These are phyloP conservation scores for Leccinum pseudoinsigne DNA, from an alignment of 1,284 basidiomycete genomes.

Conservation along the genomic window DNA sequence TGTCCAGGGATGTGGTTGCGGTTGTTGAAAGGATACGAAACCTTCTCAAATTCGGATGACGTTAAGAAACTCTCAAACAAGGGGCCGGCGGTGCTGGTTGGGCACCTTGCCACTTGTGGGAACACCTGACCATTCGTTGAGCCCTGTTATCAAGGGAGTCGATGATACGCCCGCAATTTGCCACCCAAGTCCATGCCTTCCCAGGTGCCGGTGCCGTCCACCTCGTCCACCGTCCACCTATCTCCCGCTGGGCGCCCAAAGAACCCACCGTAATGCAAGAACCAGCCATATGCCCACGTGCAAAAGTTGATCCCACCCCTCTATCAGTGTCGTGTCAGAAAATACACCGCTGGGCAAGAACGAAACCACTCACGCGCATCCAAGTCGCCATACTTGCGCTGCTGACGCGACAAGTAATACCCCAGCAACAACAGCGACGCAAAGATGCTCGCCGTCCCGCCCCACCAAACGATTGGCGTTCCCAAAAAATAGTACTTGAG, in stretches of 20 bases:
- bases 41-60: conserved; percentile 72
- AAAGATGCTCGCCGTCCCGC: conserved; percentile 68
- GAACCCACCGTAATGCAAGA: conserved; percentile 85
- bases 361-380: conserved; percentile 60
- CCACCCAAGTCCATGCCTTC: no score
- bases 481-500: conserved; percentile 95
- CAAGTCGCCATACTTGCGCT: conserved; percentile 92
- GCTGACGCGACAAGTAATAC: conserved; percentile 80
- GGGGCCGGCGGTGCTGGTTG: no score
- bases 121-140: no score
- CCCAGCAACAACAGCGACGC: conserved; percentile 53
- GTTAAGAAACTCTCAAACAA: conserved; percentile 13
- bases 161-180: no score
- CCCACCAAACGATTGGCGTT: conserved; percentile 94
- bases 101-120: no score
- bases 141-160: no score
- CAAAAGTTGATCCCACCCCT: conserved; percentile 93
- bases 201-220: no score
- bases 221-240: no score
- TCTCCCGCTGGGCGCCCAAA: no score
- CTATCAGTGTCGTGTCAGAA: conserved; percentile 35
- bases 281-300: conserved; percentile 95
- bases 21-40: conserved; percentile 53
- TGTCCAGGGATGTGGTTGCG: conserved; percentile 36
- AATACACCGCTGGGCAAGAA: not conserved